Evolutionary conservation across 2,329 filamentous ascomycete genomes (phyloP).

Genomic region (Fusarium heterosporum): DNA sequence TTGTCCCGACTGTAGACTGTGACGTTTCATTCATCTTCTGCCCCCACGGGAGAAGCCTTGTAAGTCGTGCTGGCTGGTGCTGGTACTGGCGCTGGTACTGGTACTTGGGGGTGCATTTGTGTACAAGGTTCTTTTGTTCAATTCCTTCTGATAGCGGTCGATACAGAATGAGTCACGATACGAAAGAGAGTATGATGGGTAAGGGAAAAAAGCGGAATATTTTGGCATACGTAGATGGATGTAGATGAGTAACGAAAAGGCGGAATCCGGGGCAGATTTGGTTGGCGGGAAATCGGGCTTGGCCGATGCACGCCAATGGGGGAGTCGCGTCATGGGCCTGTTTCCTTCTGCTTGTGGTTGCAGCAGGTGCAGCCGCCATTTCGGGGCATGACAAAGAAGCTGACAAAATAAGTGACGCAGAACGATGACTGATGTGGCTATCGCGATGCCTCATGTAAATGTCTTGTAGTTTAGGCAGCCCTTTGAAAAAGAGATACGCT

Average conservation of each 20-base stretch:
- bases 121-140: slow-evolving; percentile 9
- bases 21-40: slow-evolving; percentile 37
- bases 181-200: not conserved
- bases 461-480: slow-evolving; percentile 34
- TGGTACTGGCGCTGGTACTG: not conserved
- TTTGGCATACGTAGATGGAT: not conserved
- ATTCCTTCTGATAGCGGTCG: not conserved
- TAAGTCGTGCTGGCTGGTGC: not conserved
- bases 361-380: slow-evolving; percentile 23
- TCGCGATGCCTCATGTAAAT: slow-evolving; percentile 31
- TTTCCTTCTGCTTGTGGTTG: no score
- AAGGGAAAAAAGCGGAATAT: not conserved
- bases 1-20: slow-evolving; percentile 32
- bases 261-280: slow-evolving; percentile 26
- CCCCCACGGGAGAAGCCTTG: slow-evolving; percentile 20
- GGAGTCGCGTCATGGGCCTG: slow-evolving; percentile 31
- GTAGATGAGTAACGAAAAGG: slow-evolving; percentile 6
- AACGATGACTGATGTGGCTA: not conserved
- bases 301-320: slow-evolving; percentile 43
- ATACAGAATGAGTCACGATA: slow-evolving; percentile 32
- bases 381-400: slow-evolving; percentile 6
- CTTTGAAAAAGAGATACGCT: slow-evolving; percentile 13
- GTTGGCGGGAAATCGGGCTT: slow-evolving; percentile 38
- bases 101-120: not conserved
- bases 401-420: slow-evolving; percentile 26